Conservation (phyloP, 73 alveolate genomes). For the Symbiodinium pilosum region DNA sequence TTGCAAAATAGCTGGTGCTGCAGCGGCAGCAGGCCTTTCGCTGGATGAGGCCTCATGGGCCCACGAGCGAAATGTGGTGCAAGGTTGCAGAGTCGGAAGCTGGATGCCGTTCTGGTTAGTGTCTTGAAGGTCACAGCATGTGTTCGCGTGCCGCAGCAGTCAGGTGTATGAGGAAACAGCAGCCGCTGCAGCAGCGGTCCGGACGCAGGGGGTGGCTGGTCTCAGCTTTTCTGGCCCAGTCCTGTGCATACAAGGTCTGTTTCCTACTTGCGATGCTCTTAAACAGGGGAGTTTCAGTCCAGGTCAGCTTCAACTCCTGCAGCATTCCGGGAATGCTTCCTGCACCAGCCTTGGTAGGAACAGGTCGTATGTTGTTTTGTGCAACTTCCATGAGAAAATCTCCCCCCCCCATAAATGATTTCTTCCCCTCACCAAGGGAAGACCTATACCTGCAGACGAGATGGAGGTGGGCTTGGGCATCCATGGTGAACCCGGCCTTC, state of each 20-base stretch:
- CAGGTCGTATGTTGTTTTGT: too few relatives aligned
- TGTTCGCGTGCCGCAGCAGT: not conserved
- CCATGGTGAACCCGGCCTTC: constrained; percentile 78
- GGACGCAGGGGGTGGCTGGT: constrained; percentile 57
- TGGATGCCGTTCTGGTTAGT: not conserved
- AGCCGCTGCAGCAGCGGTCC: constrained; percentile 77
- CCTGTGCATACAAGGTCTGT: not conserved
- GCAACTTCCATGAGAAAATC: too few relatives aligned
- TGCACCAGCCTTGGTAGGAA: not conserved
- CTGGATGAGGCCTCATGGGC: constrained; percentile 87
- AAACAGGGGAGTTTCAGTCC: not conserved
- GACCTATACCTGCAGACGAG: constrained; percentile 81
- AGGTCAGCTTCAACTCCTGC: constrained; percentile 81
- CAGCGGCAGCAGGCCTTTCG: constrained; percentile 79
- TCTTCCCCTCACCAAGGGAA: not conserved
- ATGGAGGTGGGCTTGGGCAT: constrained; percentile 92
- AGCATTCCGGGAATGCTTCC: constrained; percentile 91
- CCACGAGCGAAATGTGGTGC: too few relatives aligned
- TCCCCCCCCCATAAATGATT: too few relatives aligned
- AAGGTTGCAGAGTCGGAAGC: too few relatives aligned
- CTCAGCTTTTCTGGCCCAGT: not conserved
- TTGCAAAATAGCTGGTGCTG: constrained; percentile 89
- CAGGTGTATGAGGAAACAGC: constrained; percentile 75
- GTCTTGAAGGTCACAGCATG: not conserved
- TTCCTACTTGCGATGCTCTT: not conserved